Percentiles rank a stretch among this genome's conserved stretches.
Evolutionary conservation across 2,329 filamentous ascomycete genomes (phyloP).

Genomic region (Aspergillus sojae): DNA sequence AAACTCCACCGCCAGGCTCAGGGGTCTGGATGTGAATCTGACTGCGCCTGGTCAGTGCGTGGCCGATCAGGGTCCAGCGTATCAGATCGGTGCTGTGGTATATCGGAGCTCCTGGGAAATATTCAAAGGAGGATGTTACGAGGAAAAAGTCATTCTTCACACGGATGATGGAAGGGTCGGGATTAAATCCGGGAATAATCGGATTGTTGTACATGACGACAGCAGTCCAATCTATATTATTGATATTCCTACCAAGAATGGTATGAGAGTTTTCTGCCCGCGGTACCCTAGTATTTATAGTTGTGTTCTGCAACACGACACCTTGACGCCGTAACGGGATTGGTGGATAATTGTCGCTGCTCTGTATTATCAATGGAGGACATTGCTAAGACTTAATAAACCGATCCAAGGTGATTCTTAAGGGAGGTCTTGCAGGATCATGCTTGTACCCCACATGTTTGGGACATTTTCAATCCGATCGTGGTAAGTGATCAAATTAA

Average conservation of each 20-base stretch:
- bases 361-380: neutral
- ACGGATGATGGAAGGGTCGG: constrained; percentile 60
- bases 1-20: constrained; percentile 42
- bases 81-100: constrained; percentile 57
- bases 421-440: neutral
- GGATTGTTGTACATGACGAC: constrained; percentile 1
- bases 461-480: neutral
- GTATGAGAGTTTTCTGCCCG: neutral
- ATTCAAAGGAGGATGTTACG: constrained; percentile 65
- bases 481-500: neutral
- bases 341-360: neutral
- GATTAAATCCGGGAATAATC: constrained; percentile 56
- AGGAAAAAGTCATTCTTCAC: constrained; percentile 59
- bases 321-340: neutral
- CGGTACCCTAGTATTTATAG: neutral
- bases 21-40: constrained; percentile 41
- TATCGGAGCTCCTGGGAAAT: constrained; percentile 63
- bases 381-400: neutral
- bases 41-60: constrained; percentile 35
- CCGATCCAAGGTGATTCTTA: neutral
- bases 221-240: neutral
- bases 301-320: neutral
- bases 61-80: constrained; percentile 42
- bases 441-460: neutral
- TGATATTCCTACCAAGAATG: neutral